Percentiles rank a stretch among this genome's conserved stretches.
Conservation (phyloP, 2,329 filamentous ascomycete genomes). For the Xenosphaeropsis pyriputrescens region DNA sequence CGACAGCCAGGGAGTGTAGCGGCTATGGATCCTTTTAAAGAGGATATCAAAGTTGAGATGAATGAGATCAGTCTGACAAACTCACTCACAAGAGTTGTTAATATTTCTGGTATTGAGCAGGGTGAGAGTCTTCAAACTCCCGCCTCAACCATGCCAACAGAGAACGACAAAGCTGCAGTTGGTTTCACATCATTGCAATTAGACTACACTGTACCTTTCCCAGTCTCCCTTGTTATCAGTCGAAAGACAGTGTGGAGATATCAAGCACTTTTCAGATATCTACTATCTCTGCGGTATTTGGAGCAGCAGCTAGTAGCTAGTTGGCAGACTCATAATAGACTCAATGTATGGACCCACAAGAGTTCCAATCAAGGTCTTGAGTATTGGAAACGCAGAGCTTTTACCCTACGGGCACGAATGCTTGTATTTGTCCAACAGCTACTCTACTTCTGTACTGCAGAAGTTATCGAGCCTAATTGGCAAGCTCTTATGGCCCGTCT, state of each 20-base stretch:
- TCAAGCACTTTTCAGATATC: constrained; percentile 87
- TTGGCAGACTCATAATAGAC: constrained; percentile 82
- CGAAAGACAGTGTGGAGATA: constrained; percentile 95
- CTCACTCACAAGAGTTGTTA: constrained; percentile 90
- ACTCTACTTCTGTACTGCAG: constrained; percentile 89
- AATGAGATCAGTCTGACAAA: constrained; percentile 88
- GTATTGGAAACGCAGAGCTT: constrained; percentile 84
- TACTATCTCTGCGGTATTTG: constrained; percentile 77
- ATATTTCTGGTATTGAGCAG: constrained; percentile 88
- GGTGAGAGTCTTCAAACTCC: constrained; percentile 69
- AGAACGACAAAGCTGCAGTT: constrained; percentile 73
- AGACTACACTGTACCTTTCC: constrained; percentile 89
- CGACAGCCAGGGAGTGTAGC: constrained; percentile 94
- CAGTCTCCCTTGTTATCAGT: constrained; percentile 86
- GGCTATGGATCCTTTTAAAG: constrained; percentile 90
- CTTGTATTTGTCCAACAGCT: constrained; percentile 93
- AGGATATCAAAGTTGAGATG: constrained; percentile 96
- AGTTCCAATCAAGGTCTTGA: constrained; percentile 62
- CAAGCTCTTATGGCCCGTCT: constrained; percentile 81
- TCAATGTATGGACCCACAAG: constrained; percentile 68
- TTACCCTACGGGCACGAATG: constrained; percentile 87
- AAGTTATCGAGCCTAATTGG: constrained; percentile 98
- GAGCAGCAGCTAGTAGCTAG: constrained; percentile 75
- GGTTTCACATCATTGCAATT: constrained; percentile 90
- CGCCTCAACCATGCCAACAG: constrained; percentile 45